Evolutionary conservation across 2,329 filamentous ascomycete genomes (phyloP), one percentile per base, ranked within the genome.

Genomic region (Ustilaginoidea virens): DNA sequence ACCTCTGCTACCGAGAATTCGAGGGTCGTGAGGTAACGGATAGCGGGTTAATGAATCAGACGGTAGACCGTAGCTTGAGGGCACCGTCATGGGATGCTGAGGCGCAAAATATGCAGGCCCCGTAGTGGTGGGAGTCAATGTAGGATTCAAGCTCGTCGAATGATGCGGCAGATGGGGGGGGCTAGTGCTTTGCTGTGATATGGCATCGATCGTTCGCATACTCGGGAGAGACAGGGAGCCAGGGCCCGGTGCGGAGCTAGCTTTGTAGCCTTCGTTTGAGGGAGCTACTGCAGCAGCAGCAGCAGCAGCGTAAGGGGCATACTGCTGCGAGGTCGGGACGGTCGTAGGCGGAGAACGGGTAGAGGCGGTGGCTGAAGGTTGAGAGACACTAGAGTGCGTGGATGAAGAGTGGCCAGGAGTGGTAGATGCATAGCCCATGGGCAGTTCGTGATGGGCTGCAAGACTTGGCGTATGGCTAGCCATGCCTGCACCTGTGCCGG

Each of bases 21-120:
- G 56, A 19, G 62, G 60, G 31, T 68, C 65, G 28, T 58, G 57
- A 18, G 61, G 55, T 21, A 68, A 41, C 19, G 58, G 49, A 39
- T 64, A 66, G 32, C 63, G 53, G 36, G 53, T 49, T 39, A 57
- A 43, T 35, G 55, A 46, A 17, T 63, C 58, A 8, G 55, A 47
- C 16, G 56, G 50, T 30, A 68, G 44, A n/a, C 53, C 53, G 34
- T 67, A 53, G 22, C 40, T 46, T 12, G 47, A 40, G 7, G 43
- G 40, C 36, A 51, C 33, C 9, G 45, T 33, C 53, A 50, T 54
- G 39, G 37, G 46, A 36, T 36, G 58, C 39, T 42, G 56, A 37
- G 45, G 38, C 36, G 45, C 39, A 36, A 66, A 66, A 42, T 60
- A 68, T 13, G 51, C 42, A 46, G 64, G 46, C 18, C 51, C 39